phyloP scores from a whole-genome alignment of 345 rosid species.

The Pistacia integerrima region DNA sequence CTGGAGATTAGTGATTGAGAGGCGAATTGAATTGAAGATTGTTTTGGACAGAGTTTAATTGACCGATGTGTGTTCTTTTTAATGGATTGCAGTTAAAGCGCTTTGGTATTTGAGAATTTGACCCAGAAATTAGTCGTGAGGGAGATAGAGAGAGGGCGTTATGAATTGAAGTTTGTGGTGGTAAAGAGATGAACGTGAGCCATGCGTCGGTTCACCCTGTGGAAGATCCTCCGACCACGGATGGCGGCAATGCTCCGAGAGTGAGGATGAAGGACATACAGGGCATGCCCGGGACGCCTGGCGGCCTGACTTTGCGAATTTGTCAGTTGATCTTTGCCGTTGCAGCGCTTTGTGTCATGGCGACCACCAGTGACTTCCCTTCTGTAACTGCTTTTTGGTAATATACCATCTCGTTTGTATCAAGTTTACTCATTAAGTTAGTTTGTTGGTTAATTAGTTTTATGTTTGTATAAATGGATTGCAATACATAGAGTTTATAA shows the following conservation, averaged over 20 bases:
- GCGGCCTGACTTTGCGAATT: slow-evolving; percentile 59
- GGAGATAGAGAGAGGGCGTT: slow-evolving; percentile 4
- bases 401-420: neutral
- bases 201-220: slow-evolving; percentile 78
- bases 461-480: neutral
- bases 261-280: slow-evolving; percentile 71
- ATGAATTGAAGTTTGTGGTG: slow-evolving; percentile 40
- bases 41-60: neutral
- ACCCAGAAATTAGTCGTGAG: neutral
- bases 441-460: neutral
- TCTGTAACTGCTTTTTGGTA: slow-evolving; percentile 77
- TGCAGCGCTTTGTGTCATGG: slow-evolving; percentile 64
- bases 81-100: neutral
- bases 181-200: slow-evolving; percentile 78
- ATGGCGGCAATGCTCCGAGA: slow-evolving; percentile 50
- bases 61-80: neutral
- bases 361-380: slow-evolving; percentile 70
- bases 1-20: neutral
- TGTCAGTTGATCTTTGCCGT: slow-evolving; percentile 68
- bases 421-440: neutral
- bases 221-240: slow-evolving; percentile 62
- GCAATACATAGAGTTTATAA: neutral
- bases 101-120: neutral
- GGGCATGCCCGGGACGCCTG: slow-evolving; percentile 74
- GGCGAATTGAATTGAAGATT: neutral